Base-by-base conservation (phyloP, 441 rosid genomes). In the Eutrema salsugineum region DNA sequence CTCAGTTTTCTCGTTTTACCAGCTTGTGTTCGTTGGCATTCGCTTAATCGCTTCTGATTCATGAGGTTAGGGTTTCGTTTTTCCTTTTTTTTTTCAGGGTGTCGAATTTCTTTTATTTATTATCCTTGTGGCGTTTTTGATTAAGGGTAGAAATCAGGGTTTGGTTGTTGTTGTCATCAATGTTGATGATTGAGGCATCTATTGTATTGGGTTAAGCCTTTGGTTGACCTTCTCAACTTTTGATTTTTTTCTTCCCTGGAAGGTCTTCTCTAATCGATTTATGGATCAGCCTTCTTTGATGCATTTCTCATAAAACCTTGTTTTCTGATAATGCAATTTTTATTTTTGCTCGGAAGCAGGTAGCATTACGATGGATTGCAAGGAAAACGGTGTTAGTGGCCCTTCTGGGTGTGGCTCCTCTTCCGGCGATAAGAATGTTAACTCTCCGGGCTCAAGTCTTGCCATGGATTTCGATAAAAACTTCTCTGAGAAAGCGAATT, bases 31-130 rank as follows among this genome's bases (percentile, higher is more conserved):
- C 66, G 54, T 68, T 64, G 72, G 74, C 93, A 84, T 84, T 86
- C 68, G 77, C 27, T 38, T 56, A 17, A 39, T 40, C 48, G 22
- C 62, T 75, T 48, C 62, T 47, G 67, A 70, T 82, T 81, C 43
- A 71, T 73, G 71, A 82, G 44, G 71, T 81, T 81, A 72, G 80
- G 77, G 76, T 63, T 76, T 85, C 80, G 73, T 54, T 46, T 43
- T 30, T 54, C 5, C 33, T 5, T 40, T 3, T 53, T 30, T 53
- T 16, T 53, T 66, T 77, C 78, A 81, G 72, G 55, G 43, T 55
- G 71, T 50, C 72, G 48, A 67, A 79, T 80, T 50, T 40, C 44
- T 14, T 77, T 10, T 16, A 62, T 66, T 63, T 57, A 9, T 1
- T 58, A 20, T 24, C 20, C 7, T 19, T 35, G 44, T 11, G 57